Evolutionary conservation across 805 yeast species (phyloP).

Genomic region (Ogataea degrootiae): DNA sequence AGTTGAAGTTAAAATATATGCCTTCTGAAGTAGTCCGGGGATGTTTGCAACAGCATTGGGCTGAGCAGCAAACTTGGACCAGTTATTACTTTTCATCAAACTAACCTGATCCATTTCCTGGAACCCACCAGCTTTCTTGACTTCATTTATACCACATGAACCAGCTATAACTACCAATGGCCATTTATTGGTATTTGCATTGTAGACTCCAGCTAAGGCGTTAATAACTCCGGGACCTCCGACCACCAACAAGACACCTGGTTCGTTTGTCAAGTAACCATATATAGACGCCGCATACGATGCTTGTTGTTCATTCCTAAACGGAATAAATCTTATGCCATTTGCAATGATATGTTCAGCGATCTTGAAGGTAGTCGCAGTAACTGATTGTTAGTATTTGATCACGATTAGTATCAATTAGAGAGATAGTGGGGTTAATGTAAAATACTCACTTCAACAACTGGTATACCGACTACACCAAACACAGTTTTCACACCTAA

Average conservation of each 20-base stretch:
- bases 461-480: slow-evolving; percentile 75
- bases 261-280: slow-evolving; percentile 59
- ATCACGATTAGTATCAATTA: not conserved
- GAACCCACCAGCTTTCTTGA: slow-evolving; percentile 53
- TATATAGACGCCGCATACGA: slow-evolving; percentile 71
- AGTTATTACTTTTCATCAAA: slow-evolving; percentile 27
- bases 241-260: slow-evolving; percentile 65
- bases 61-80: slow-evolving; percentile 46
- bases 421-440: not conserved
- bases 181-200: slow-evolving; percentile 57
- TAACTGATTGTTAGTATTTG: not conserved
- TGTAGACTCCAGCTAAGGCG: slow-evolving; percentile 61
- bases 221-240: slow-evolving; percentile 77
- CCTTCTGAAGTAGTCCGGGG: slow-evolving; percentile 39
- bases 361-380: slow-evolving; percentile 19
- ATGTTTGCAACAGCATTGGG: slow-evolving; percentile 26
- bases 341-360: slow-evolving; percentile 54
- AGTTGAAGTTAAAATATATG: slow-evolving; percentile 37
- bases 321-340: slow-evolving; percentile 54
- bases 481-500: slow-evolving; percentile 55
- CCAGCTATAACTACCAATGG: slow-evolving; percentile 68
- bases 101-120: slow-evolving; percentile 68
- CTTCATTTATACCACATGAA: slow-evolving; percentile 43
- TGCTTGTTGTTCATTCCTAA: slow-evolving; percentile 71
- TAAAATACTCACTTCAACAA: slow-evolving; percentile 45